Conservation (phyloP, 495 filamentous ascomycete species). For the Cercophora scortea region DNA sequence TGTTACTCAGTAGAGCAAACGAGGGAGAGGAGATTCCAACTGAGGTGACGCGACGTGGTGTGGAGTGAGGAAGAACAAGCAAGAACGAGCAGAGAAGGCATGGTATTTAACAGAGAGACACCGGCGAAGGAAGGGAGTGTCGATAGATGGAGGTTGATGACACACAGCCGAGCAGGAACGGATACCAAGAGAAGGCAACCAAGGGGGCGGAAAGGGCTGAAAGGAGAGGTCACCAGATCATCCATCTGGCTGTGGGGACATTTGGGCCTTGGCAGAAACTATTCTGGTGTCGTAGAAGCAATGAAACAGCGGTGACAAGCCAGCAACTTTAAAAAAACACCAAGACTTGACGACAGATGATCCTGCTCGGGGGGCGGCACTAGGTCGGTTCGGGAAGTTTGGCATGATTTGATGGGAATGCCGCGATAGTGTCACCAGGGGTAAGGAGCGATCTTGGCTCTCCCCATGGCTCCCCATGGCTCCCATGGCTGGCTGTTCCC, state of each 20-base stretch:
- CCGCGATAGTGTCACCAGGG: slow-evolving; percentile 12
- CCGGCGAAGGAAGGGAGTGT: not conserved
- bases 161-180: slow-evolving; percentile 8
- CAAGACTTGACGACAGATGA: slow-evolving; percentile 13
- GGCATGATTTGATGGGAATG: slow-evolving; percentile 17
- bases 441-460: slow-evolving; percentile 5
- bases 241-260: slow-evolving; percentile 28
- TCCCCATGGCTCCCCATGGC: slow-evolving; percentile 5
- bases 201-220: too few relatives aligned
- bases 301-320: slow-evolving; percentile 32
- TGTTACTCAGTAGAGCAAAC: too few relatives aligned
- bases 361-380: slow-evolving; percentile 19
- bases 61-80: not conserved
- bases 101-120: not conserved
- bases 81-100: not conserved
- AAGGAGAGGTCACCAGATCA: slow-evolving; percentile 29
- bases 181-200: slow-evolving; percentile 14
- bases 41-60: not conserved
- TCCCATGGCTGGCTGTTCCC: slow-evolving; percentile 4
- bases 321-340: slow-evolving; percentile 10
- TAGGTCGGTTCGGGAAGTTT: slow-evolving; percentile 23
- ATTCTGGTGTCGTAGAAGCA: slow-evolving; percentile 1
- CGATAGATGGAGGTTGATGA: slow-evolving; percentile 5
- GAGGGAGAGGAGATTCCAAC: too few relatives aligned
- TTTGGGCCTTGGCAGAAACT: too few relatives aligned